Evolutionary conservation across 2,329 filamentous ascomycete species (phyloP), one percentile per base, ranked within the genome.

Genomic region (Botrytis squamosa): DNA sequence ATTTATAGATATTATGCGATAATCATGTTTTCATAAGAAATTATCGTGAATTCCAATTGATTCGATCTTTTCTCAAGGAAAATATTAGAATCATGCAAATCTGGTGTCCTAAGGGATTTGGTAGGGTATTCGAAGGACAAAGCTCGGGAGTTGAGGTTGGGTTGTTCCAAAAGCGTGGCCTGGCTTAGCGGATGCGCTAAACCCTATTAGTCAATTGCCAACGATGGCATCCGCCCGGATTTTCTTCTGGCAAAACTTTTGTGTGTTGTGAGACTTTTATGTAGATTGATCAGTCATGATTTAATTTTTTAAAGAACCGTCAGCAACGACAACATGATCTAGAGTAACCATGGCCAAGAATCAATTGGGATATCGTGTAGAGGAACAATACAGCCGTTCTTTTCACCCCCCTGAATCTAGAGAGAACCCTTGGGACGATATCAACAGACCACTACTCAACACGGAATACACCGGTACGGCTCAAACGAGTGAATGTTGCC

Each of bases 161-260:
- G 38, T 66, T 72, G 70, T 33, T 42, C 57, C n/a, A 66, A 66
- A 64, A 44, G 36, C 52, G 40, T 72, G 60, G 63, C 46, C 46
- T 72, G 71, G 71, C 63, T 72, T 72, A 72, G 69, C 71, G 71
- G 71, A n/a, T 49, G 49, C 52, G 42, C 71, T 72, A 72, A 44
- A 49, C 71, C 71, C 7, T 2, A 62, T 72, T 62, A 3, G 71
- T 59, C 64, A 40, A 36, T 22, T 72, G 71, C 63, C 71, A 72
- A 67, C 71, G 52, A 68, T 68, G 46, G 65, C 65, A 68, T 55
- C 65, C 65, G 65, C 65, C 65, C 65, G 65, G 65, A 68, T 68
- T 68, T 57, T 57, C 65, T 40, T 57, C 65, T 68, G 65, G 49
- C 46, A 68, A 68, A 68, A 68, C 46, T 68, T 57, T 68, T 57